Evolutionary conservation across 257 asterid species (phyloP), one percentile per base, ranked within the genome.

Genomic region (Salvia miltiorrhiza): DNA sequence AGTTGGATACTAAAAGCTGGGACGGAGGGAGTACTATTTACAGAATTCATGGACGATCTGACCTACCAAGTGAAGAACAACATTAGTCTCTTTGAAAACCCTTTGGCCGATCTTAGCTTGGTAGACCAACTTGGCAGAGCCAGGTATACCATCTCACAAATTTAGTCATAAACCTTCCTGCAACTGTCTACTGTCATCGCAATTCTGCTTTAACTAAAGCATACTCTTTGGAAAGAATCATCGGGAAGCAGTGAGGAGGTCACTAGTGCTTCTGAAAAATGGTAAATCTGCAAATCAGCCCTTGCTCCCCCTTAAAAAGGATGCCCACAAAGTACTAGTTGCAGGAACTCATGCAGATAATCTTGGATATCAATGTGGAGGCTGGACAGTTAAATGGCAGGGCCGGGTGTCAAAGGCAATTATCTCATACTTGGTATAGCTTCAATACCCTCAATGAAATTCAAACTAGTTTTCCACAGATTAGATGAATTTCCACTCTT

Each of bases 331-430:
- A 58, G 69, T 87, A 61, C 78, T 85, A 19, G 89, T 87, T 45
- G 84, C 89, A 0, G 91, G 91, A 33, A 65, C 76, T 53, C 87
- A 87, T 78, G 89, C 87, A 3, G 76, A 85, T 73, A 71, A 87
- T 72, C 76, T 87, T 11, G 92, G 91, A n/a, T 70, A 72, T 72
- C 95, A 87, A 50, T 83, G 91, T 72, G 91, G 91, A 35, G 91
- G 95, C 20, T 85, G 85, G 88, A 80, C 89, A 9, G 85, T 87
- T 35, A 77, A 79, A 58, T 87, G 91, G 95, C 86, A 78, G 72
- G 95, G n/a, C n/a, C n/a, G n/a, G n/a, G 89, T 35, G 78, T 74
- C 11, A 41, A 63, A 2, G 95, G 88, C 72, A 85, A 85, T 65
- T 80, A 81, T 66, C 77, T 53, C 13, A 87, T 84, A 50, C 65